These are phyloP conservation scores for Borovskyia barvae DNA, from an alignment of 208 protist species.

Conservation along the genomic window DNA sequence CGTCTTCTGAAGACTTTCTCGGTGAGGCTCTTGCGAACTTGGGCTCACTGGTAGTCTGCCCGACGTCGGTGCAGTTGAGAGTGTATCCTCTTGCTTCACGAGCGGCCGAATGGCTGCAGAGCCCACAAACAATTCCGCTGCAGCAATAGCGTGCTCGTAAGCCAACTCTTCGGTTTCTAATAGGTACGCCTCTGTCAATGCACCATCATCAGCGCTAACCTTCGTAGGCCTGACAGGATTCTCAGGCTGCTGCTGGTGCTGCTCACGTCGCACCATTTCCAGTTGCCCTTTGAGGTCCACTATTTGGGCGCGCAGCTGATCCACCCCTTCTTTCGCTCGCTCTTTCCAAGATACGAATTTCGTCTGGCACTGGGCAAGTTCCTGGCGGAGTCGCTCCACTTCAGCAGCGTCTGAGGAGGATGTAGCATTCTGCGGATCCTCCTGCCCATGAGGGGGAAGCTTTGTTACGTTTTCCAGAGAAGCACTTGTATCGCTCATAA, in stretches of 20 bases:
- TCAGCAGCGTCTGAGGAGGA: neutral
- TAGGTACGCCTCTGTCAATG: neutral
- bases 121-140: constrained; percentile 8
- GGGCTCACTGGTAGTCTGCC: too few species aligned
- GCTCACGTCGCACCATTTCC: constrained; percentile 1
- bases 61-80: neutral
- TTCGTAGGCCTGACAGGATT: too few species aligned
- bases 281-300: constrained; percentile 46
- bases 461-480: too few species aligned
- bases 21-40: neutral
- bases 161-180: neutral
- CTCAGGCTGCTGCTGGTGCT: too few species aligned
- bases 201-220: too few species aligned
- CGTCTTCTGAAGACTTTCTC: constrained; percentile 10
- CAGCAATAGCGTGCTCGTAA: constrained; percentile 4
- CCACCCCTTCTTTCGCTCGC: constrained; percentile 69
- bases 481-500: too few species aligned
- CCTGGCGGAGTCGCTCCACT: constrained; percentile 35
- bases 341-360: constrained; percentile 75
- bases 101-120: neutral
- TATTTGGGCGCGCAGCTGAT: constrained; percentile 66
- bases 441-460: neutral
- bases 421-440: neutral
- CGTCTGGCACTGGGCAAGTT: constrained; percentile 49
- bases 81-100: too few species aligned